phyloP scores from a whole-genome alignment of 805 yeast species.

The Metschnikowia shivogae region DNA sequence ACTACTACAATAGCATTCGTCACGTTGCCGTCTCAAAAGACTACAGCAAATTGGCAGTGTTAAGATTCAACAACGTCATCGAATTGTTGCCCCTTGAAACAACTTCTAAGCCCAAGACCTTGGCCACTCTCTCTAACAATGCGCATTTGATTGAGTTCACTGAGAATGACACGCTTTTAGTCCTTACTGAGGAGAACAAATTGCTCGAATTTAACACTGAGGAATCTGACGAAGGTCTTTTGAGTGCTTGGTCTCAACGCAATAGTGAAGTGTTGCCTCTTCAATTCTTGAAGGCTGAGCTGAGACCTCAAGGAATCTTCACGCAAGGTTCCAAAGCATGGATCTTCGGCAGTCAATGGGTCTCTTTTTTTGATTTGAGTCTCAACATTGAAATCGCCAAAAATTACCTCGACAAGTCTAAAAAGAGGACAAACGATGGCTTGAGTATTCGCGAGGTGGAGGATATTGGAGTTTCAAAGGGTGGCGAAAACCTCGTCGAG shows the following conservation, averaged over 20 bases:
- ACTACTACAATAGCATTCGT: conserved; percentile 50
- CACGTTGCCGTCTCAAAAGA: conserved; percentile 47
- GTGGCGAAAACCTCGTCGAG: conserved; percentile 6
- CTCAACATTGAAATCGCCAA: conserved; percentile 49
- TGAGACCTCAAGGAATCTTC: conserved; percentile 72
- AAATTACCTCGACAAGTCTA: conserved; percentile 19
- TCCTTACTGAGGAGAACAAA: conserved; percentile 70
- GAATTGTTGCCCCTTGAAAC: conserved; percentile 42
- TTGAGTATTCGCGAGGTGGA: conserved; percentile 29
- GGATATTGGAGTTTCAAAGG: conserved; percentile 15
- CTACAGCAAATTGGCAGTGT: conserved; percentile 47
- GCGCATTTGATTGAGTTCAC: conserved; percentile 64
- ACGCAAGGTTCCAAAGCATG: conserved; percentile 53
- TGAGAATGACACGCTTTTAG: conserved; percentile 47
- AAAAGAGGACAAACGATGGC: conserved; percentile 45
- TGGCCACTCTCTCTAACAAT: conserved; percentile 56
- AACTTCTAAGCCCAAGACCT: conserved; percentile 27
- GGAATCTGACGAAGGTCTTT: conserved; percentile 22
- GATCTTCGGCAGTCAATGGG: conserved; percentile 87
- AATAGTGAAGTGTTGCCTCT: conserved; percentile 74
- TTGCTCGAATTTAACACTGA: conserved; percentile 55
- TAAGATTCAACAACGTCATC: conserved; percentile 64
- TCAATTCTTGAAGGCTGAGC: conserved; percentile 51
- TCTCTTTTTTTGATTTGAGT: conserved; percentile 66
- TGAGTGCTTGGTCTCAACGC: conserved; percentile 75